These are phyloP conservation scores for Yamadazyma scolyti DNA, from an alignment of 805 yeast species.

Conservation along the genomic window DNA sequence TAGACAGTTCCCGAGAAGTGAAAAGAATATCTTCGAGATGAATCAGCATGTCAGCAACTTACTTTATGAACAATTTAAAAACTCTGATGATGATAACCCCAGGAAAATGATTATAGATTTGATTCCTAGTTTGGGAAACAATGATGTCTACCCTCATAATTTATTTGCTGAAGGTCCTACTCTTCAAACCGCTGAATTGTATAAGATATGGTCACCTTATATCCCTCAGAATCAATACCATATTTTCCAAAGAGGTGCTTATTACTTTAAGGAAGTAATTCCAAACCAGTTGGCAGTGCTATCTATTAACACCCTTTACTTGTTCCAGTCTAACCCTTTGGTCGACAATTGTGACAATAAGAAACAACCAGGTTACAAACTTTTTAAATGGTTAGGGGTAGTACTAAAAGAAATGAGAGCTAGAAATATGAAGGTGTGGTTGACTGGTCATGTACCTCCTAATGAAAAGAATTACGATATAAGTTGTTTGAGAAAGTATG, in stretches of 20 bases:
- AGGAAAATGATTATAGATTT: conserved; percentile 43
- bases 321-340: conserved; percentile 73
- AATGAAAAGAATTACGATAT: conserved; percentile 71
- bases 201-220: conserved; percentile 66
- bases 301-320: conserved; percentile 73
- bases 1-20: conserved; percentile 69
- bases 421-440: conserved; percentile 80
- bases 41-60: conserved; percentile 54
- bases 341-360: conserved; percentile 73
- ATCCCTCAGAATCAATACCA: conserved; percentile 77
- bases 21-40: conserved; percentile 64
- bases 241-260: conserved; percentile 70
- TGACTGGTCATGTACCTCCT: conserved; percentile 88
- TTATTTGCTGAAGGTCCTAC: conserved; percentile 85
- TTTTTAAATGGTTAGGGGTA: conserved; percentile 74
- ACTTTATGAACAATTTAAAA: conserved; percentile 52
- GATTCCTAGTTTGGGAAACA: conserved; percentile 77
- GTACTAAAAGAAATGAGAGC: conserved; percentile 69
- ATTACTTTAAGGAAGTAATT: conserved; percentile 71
- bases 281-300: conserved; percentile 75
- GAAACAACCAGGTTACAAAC: conserved; percentile 76
- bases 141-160: conserved; percentile 88
- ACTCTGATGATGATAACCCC: conserved; percentile 42
- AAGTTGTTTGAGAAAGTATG: conserved; percentile 69
- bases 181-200: conserved; percentile 76